A percentile compares a stretch with the other conserved stretches of the same genome.
Conservation (phyloP, 2,329 filamentous ascomycete genomes). For the Huntiella bhutanensis region DNA sequence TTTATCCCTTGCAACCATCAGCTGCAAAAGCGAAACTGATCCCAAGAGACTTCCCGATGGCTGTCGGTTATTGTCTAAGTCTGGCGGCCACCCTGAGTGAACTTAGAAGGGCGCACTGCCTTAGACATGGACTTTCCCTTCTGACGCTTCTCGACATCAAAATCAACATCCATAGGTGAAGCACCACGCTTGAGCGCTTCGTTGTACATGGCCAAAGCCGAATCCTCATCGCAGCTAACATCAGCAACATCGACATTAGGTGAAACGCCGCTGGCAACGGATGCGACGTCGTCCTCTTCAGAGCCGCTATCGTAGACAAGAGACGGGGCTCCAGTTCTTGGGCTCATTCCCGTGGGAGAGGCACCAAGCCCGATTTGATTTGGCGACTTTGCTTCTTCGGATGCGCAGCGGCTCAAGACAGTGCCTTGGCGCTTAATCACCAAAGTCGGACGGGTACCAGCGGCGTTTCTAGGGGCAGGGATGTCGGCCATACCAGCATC, state of each 20-base stretch:
- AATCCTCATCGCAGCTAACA: slow-evolving; percentile 8
- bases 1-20: no score
- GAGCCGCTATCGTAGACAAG: slow-evolving; percentile 67
- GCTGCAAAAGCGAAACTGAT: no score
- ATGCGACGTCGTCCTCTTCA: slow-evolving; percentile 35
- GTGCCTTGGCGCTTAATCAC: slow-evolving; percentile 9
- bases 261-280: slow-evolving; percentile 8
- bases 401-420: slow-evolving; percentile 7
- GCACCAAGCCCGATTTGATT: slow-evolving; percentile 18
- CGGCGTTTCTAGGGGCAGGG: not conserved
- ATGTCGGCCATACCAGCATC: not conserved
- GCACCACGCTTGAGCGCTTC: slow-evolving; percentile 1
- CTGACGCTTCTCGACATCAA: slow-evolving; percentile 4
- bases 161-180: slow-evolving; percentile 5
- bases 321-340: slow-evolving; percentile 56
- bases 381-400: slow-evolving; percentile 9
- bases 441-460: slow-evolving; percentile 5
- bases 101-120: slow-evolving; percentile 4
- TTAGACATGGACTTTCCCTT: slow-evolving; percentile 3
- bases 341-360: slow-evolving; percentile 43
- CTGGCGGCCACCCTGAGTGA: not conserved
- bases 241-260: slow-evolving; percentile 10
- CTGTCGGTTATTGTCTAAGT: slow-evolving; percentile 3
- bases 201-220: not conserved
- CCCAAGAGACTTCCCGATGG: not conserved